These are phyloP conservation scores for Thinopyrum obtusiflorum DNA, from an alignment of 202 grass and related monocot genomes.

Conservation along the genomic window DNA sequence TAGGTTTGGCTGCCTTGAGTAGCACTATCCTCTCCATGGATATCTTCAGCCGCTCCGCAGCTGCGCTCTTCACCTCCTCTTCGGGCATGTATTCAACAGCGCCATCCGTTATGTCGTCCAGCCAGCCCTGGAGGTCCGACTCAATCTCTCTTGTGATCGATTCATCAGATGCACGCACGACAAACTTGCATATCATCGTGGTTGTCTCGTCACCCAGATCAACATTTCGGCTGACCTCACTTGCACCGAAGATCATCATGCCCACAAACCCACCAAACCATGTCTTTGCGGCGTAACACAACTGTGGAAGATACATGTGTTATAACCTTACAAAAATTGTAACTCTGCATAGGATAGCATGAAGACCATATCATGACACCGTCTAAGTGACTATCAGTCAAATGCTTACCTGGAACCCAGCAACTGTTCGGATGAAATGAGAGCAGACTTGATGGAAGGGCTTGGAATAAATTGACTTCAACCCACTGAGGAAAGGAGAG, in stretches of 20 bases:
- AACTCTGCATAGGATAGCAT: neutral
- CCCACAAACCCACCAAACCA: conserved; percentile 98
- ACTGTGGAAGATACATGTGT: conserved; percentile 34
- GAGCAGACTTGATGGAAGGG: conserved; percentile 99
- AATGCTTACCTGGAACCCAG: conserved; percentile 87
- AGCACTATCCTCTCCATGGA: conserved; percentile 87
- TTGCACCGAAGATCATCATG: conserved; percentile 98
- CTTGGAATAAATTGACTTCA: conserved; percentile 78
- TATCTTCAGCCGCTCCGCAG: conserved; percentile 67
- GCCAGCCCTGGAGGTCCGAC: conserved; percentile 87
- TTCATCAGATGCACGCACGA: conserved; percentile 79
- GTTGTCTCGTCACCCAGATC: conserved; percentile 95
- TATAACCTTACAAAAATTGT: neutral
- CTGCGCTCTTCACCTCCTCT: conserved; percentile 81
- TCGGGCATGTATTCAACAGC: conserved; percentile 89
- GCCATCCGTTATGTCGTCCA: conserved; percentile 85
- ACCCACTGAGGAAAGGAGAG: conserved; percentile 86
- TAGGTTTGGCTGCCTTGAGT: conserved; percentile 84
- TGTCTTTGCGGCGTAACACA: conserved; percentile 91
- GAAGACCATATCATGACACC: neutral
- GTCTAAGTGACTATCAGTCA: neutral
- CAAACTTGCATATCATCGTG: conserved; percentile 98
- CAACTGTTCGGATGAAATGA: conserved; percentile 96
- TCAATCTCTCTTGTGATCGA: conserved; percentile 90
- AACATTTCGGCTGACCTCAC: conserved; percentile 95